Base-by-base conservation (phyloP, 805 yeast genomes). In the Yamadazyma sp. region DNA sequence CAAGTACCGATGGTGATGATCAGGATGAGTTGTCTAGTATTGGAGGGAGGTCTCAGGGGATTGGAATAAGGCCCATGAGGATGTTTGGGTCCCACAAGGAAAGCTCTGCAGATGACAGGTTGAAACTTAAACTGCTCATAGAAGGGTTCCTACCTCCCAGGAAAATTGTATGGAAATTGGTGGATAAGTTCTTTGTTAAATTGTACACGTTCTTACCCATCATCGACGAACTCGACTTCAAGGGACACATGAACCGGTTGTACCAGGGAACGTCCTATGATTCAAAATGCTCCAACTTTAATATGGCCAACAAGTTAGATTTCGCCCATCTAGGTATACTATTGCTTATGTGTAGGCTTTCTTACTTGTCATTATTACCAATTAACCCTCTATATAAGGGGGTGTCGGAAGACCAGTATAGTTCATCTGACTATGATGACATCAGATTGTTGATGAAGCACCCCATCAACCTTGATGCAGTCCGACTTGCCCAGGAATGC, bases 101-200 rank as follows among this genome's bases (percentile, higher is more conserved):
- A 21, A 15, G 12, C 9, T 3, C 29, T 12, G 26, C 21, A 44
- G 54, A 30, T 45, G 57, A 14, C 57, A 61, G 25, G 7, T 20
- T 30, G n/a, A 30, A 11, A 11, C 15, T 30, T 3, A 23, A 34
- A 15, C 15, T 19, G 6, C 9, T 7, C 4, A 34, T 38, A 40
- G 57, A 62, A 22, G 50, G 65, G 3, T 50, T 26, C 25, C 46
- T 82, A 33, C 90, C 90, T 0, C 67, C 63, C 19, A 73, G 73
- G 46, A 67, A 65, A 38, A 67, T 77, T 2, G 66, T 81, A 6
- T 74, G 82, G 75, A 51, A 68, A 33, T 61, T 79, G 28, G 59
- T 82, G 18, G 77, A 79, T 42, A 61, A 78, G 3, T 76, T 64
- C 47, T 74, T 72, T 50, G 47, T 52, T n/a, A 55, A 53, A 44